Evolutionary conservation across 192 early-diverging fungal species (phyloP), one percentile per base, ranked within the genome.

Genomic region (Dissophora globulifera): DNA sequence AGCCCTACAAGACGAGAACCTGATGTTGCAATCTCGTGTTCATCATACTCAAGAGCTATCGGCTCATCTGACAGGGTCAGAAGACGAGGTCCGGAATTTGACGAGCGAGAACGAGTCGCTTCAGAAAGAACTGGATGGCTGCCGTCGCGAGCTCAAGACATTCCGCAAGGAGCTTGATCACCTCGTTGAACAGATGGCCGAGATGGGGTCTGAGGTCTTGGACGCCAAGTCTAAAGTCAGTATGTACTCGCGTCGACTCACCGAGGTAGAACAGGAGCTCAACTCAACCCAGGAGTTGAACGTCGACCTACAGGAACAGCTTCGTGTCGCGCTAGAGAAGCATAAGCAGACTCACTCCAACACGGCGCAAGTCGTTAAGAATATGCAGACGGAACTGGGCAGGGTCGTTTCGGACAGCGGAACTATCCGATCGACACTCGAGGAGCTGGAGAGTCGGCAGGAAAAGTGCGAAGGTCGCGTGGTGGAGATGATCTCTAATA

Each of bases 101-200:
- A 66, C 72, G 9, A 83, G 81, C 33, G 81, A 86, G 35, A 84
- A 81, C 11, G 63, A 66, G 8, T 80, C 79, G 16, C 72, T 88
- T 11, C 80, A 81, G 41, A 65, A 80, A 10, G 85, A 88, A 52
- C 62, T 88, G 6, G 82, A 84, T 25, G 74, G 67, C 32, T 85
- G 85, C 26, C 62, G 83, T 43, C 70, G 79, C 20, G 87, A 88
- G 47, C 56, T 88, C n/a, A 81, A 79, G 43, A 56, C 63, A 29
- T 88, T 86, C 58, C 82, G 85, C 26, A 86, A 67, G 46, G 87
- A 88, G 53, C 69, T 88, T 27, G 87, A 88, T 31, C 64, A 67
- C 19, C 47, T 88, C 1, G 80, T 84, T 4, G 85, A 66, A 9
- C 87, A 88, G 45, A 68, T 88, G 54, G 82, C 80, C 25, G 87